A percentile compares a stretch with the other conserved stretches of the same genome.
Evolutionary conservation across 495 filamentous ascomycete genomes (phyloP).

Genomic region (Viridothelium virens): DNA sequence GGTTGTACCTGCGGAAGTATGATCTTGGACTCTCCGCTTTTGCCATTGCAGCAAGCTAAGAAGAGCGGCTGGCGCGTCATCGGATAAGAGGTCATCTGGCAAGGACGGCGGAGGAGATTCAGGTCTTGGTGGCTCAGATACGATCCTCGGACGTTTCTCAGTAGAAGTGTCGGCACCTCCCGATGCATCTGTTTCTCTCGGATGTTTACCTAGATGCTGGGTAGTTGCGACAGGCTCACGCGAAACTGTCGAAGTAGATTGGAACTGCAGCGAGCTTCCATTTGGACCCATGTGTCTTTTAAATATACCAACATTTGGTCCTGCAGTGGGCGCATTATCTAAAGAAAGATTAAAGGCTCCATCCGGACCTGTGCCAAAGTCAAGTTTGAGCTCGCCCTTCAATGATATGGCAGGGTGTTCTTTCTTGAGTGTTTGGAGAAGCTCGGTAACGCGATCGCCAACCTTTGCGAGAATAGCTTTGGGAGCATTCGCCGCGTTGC

Average conservation of each 20-base stretch:
- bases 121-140: not conserved
- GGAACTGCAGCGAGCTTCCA: not conserved
- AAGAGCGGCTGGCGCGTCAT: constrained; percentile 14
- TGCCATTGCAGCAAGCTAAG: constrained; percentile 14
- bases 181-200: not conserved
- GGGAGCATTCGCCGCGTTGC: not conserved
- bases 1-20: constrained; percentile 25
- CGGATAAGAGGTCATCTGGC: not conserved
- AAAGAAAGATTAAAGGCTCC: constrained; percentile 5
- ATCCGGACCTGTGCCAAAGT: constrained; percentile 8
- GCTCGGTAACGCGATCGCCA: constrained; percentile 3
- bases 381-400: constrained; percentile 6
- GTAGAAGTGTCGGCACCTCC: not conserved
- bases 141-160: not conserved
- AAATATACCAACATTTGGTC: not conserved
- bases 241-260: not conserved
- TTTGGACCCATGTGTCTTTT: constrained; percentile 8
- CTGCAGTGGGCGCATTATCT: not conserved
- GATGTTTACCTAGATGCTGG: not conserved
- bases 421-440: not conserved
- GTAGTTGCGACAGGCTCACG: not conserved
- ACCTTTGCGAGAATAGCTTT: constrained; percentile 6
- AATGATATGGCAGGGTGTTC: not conserved
- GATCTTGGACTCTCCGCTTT: constrained; percentile 25
- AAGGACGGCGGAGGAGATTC: not conserved